Evolutionary conservation across 148 eudicot species (phyloP), one percentile per base, ranked within the genome.

Genomic region (Arctostaphylos glauca): DNA sequence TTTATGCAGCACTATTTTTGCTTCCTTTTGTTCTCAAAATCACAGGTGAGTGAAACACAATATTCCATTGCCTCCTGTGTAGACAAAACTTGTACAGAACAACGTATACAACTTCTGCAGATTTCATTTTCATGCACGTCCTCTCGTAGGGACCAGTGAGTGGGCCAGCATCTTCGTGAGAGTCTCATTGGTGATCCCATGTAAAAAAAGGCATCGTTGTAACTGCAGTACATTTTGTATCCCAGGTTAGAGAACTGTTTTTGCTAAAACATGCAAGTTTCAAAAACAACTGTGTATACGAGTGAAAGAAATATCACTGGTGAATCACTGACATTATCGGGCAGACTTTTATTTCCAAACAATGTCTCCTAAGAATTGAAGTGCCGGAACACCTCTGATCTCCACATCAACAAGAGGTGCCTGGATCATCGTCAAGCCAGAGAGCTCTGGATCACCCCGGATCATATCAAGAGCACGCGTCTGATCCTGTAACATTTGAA

Each of bases 311-410:
- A 53, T 55, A 9, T 79, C 9, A 0, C 19, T 44, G 6, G 13
- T 19, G 44, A 59, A 74, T 78, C 84, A 46, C 31, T 76, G 23
- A 70, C 47, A 41, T 76, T 52, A 64, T 84, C 19, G 10, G 50
- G 80, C 72, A 82, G 21, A 86, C 44, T 67, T 88, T 93, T 85
- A 96, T 87, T 92, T 96, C 99, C 99, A 96, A 56, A 96, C 90
- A 25, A 94, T 93, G 88, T 96, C 99, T 71, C 99, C 98, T 84
- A 96, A 85, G 85, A 96, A 96, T 87, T 85, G 93, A 84, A 96
- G 97, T 72, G 99, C 99, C 41, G 99, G 99, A 68, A 96, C 97
- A 81, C 98, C 99, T 88, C 99, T 92, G 81, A 96, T 96, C 87
- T 96, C 99, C 3, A 96, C 90, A 80, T 96, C 99, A 86, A 96